Evolutionary conservation across 768 basidiomycete species (phyloP).

Genomic region (Nidula microcarpa): DNA sequence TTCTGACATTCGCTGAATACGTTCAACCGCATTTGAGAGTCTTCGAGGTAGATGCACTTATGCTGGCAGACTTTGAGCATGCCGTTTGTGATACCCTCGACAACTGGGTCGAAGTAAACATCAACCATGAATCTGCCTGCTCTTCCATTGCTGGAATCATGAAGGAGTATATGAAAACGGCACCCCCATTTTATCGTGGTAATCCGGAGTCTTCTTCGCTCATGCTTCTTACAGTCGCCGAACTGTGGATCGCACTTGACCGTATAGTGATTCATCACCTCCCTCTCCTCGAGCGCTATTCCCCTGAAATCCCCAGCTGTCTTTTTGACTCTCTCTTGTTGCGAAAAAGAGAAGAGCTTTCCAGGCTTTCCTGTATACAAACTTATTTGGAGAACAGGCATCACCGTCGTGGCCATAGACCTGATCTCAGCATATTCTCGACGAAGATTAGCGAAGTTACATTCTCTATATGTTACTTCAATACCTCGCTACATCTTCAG

Average conservation of each 20-base stretch:
- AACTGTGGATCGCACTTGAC: conserved; percentile 49
- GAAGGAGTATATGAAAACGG: conserved; percentile 16
- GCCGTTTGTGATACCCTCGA: conserved; percentile 24
- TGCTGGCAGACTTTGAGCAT: conserved; percentile 33
- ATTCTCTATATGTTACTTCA: conserved; percentile 33
- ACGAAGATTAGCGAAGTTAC: conserved; percentile 5
- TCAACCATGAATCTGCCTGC: conserved; percentile 7
- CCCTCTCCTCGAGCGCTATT: conserved; percentile 38
- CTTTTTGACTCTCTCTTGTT: conserved; percentile 42
- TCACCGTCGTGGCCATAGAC: conserved; percentile 4
- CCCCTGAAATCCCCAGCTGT: conserved; percentile 36
- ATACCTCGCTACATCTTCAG: conserved; percentile 12
- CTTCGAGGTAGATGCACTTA: background rate
- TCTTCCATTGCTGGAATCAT: conserved; percentile 16
- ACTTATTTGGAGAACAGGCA: conserved; percentile 26
- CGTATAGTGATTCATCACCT: conserved; percentile 21
- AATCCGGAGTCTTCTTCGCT: conserved; percentile 36
- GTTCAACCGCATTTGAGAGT: conserved; percentile 4
- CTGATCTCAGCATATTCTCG: conserved; percentile 29
- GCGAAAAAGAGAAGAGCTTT: conserved; percentile 18
- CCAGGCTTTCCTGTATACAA: conserved; percentile 18
- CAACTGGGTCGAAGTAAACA: conserved; percentile 22
- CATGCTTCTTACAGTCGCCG: conserved; percentile 41
- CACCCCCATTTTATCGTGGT: conserved; percentile 14
- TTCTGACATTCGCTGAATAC: conserved; percentile 6